Conservation (phyloP, 306 rosid species). For the Myrica gale region DNA sequence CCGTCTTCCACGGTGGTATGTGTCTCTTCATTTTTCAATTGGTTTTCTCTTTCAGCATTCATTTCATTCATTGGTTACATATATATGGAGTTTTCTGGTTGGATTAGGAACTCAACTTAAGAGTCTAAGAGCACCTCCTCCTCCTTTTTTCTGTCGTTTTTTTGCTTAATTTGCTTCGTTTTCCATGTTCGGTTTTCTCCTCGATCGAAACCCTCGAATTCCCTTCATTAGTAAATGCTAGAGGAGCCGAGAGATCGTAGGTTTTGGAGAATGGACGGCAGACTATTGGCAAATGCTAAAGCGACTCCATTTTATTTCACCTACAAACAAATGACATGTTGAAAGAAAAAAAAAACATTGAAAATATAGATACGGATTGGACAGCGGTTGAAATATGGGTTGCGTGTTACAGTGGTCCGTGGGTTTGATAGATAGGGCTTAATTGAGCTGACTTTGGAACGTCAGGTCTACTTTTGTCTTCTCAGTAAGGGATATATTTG, state of each 20-base stretch:
- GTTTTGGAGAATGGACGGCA: too few relatives aligned
- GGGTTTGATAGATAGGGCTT: neutral
- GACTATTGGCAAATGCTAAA: neutral
- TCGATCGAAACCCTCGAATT: too few relatives aligned
- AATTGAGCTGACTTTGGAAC: neutral
- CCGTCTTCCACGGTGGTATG: conserved; percentile 53
- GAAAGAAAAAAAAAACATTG: neutral
- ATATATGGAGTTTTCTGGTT: neutral
- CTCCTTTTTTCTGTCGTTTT: too few relatives aligned
- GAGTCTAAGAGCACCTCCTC: too few relatives aligned
- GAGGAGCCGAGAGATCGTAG: too few relatives aligned
- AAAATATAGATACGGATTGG: neutral
- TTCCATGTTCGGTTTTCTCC: too few relatives aligned
- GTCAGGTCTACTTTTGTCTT: neutral
- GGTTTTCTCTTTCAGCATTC: neutral
- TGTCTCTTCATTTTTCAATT: neutral
- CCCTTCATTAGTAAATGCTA: too few relatives aligned
- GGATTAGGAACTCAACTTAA: too few relatives aligned
- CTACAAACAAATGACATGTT: too few relatives aligned
- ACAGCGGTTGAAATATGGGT: neutral
- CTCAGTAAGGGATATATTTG: too few relatives aligned
- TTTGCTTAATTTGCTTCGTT: too few relatives aligned
- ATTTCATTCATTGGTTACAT: neutral
- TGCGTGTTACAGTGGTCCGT: neutral
- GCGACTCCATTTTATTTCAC: neutral